phyloP scores from a whole-genome alignment of 2,329 filamentous ascomycete species.

The Nemania serpens region DNA sequence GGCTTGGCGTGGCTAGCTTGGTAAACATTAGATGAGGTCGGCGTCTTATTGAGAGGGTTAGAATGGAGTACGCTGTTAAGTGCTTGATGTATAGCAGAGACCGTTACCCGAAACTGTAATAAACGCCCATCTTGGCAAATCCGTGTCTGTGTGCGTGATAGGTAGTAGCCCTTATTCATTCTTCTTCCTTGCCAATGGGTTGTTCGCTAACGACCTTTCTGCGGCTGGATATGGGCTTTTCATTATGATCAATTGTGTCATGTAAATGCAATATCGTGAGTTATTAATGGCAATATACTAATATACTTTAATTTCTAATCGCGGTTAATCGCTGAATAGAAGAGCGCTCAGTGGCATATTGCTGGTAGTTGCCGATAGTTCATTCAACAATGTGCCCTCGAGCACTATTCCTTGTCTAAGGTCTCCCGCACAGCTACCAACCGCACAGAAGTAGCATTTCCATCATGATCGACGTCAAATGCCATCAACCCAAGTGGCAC shows the following conservation, averaged over 20 bases:
- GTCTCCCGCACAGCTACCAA: slow-evolving; percentile 10
- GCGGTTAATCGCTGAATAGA: too few relatives aligned
- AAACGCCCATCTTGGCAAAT: not conserved
- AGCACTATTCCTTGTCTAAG: not conserved
- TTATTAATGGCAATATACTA: too few relatives aligned
- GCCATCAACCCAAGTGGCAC: slow-evolving; percentile 18
- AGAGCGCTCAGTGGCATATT: too few relatives aligned
- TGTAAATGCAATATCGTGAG: too few relatives aligned
- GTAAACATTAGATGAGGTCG: slow-evolving; percentile 19
- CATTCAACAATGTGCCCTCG: too few relatives aligned
- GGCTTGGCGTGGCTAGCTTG: slow-evolving; percentile 8
- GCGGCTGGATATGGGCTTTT: too few relatives aligned
- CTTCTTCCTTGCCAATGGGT: too few relatives aligned
- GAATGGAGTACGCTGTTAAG: not conserved
- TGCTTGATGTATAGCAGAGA: slow-evolving; percentile 13
- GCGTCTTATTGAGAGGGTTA: not conserved
- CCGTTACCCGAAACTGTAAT: slow-evolving; percentile 5
- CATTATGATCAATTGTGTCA: too few relatives aligned
- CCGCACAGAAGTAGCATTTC: slow-evolving; percentile 8
- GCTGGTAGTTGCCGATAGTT: too few relatives aligned
- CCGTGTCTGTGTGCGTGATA: not conserved
- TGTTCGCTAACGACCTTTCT: too few relatives aligned
- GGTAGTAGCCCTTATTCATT: not conserved
- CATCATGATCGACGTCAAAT: slow-evolving; percentile 10
- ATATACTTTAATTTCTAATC: too few relatives aligned